Evolutionary conservation across 2,329 filamentous ascomycete species (phyloP).

Genomic region (Chalaropsis thielavioides): DNA sequence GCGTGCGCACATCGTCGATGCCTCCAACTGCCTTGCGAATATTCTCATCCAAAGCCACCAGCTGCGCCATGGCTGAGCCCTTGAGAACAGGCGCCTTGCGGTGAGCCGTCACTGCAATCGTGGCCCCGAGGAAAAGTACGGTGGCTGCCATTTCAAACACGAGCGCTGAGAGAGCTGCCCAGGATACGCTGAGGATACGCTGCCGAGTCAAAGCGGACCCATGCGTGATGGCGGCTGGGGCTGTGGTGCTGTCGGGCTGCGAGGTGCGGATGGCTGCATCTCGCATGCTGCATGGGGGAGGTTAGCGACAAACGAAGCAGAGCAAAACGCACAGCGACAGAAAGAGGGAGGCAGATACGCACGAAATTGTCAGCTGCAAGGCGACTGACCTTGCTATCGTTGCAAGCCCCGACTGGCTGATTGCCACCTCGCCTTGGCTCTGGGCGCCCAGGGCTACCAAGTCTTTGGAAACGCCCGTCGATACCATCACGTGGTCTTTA

Average conservation of each 20-base stretch:
- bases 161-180: conserved; percentile 22
- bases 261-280: neutral
- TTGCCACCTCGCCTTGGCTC: neutral
- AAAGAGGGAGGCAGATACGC: conserved; percentile 14
- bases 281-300: conserved; percentile 8
- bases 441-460: neutral
- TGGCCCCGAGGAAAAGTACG: conserved; percentile 20
- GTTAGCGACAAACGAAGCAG: neutral
- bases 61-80: conserved; percentile 20
- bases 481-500: neutral
- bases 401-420: neutral
- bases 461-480: neutral
- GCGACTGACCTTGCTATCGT: conserved; percentile 22
- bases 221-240: conserved; percentile 10
- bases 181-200: conserved; percentile 20
- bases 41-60: conserved; percentile 21
- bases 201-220: conserved; percentile 19
- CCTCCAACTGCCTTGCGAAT: conserved; percentile 15
- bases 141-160: conserved; percentile 20
- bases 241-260: neutral
- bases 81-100: conserved; percentile 22
- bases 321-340: neutral
- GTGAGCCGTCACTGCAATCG: conserved; percentile 21
- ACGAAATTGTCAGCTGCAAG: conserved; percentile 21
- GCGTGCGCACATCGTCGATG: conserved; percentile 13